A percentile compares a stretch with the other conserved stretches of the same genome.
These are phyloP conservation scores for Penicillium manginii DNA, from an alignment of 495 filamentous ascomycete genomes.

Conservation along the genomic window DNA sequence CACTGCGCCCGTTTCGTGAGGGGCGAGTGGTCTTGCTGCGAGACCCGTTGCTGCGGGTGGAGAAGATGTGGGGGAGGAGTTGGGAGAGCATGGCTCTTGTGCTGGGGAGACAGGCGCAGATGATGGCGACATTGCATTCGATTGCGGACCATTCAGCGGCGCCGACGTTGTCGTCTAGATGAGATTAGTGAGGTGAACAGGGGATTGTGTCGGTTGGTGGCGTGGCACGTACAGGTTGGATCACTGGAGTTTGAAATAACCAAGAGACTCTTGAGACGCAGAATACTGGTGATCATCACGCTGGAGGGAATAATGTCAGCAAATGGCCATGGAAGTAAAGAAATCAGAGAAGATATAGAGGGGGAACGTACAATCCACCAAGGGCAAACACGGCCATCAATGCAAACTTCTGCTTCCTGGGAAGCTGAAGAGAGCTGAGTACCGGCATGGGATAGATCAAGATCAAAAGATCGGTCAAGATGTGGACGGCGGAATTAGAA, in stretches of 20 bases:
- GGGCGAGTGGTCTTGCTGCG: constrained; percentile 28
- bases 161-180: constrained; percentile 53
- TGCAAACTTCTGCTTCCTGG: constrained; percentile 45
- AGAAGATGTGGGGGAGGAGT: constrained; percentile 41
- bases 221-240: constrained; percentile 43
- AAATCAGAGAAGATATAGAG: neutral
- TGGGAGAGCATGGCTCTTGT: constrained; percentile 53
- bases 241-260: constrained; percentile 47
- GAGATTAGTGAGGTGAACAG: constrained; percentile 4
- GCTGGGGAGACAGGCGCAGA: constrained; percentile 60
- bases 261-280: constrained; percentile 54
- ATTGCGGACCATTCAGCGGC: constrained; percentile 60
- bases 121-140: constrained; percentile 61
- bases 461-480: constrained; percentile 54
- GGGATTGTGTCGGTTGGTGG: neutral
- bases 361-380: constrained; percentile 48
- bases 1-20: constrained; percentile 21
- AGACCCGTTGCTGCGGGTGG: constrained; percentile 34
- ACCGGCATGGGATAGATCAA: constrained; percentile 53
- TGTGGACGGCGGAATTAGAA: constrained; percentile 43
- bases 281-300: constrained; percentile 57
- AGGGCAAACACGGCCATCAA: constrained; percentile 52
- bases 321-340: neutral
- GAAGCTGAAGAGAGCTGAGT: constrained; percentile 47
- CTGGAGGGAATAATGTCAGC: constrained; percentile 26